phyloP scores from a whole-genome alignment of 176 grass and related monocot genomes.

The Hyparrhenia diplandra region DNA sequence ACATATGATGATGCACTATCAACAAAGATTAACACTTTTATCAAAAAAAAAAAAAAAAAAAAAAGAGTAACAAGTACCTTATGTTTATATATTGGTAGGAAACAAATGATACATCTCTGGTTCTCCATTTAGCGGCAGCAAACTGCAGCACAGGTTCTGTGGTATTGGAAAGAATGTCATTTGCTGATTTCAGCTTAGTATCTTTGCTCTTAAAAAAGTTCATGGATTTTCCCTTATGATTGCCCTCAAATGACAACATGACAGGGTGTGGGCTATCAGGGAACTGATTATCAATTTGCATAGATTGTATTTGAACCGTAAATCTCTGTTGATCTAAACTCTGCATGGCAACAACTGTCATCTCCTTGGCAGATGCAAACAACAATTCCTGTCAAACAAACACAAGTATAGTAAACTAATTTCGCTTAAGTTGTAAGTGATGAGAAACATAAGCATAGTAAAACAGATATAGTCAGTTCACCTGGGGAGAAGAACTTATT shows the following conservation, averaged over 20 bases:
- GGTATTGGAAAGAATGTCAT: constrained; percentile 36
- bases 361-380: constrained; percentile 86
- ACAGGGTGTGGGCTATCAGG: constrained; percentile 83
- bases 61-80: constrained; percentile 47
- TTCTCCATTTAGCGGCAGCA: constrained; percentile 79
- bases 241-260: constrained; percentile 79
- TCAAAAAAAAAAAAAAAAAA: too few relatives aligned
- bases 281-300: constrained; percentile 99
- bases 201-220: constrained; percentile 74
- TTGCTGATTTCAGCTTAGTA: constrained; percentile 50
- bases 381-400: constrained; percentile 74
- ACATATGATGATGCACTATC: constrained; percentile 4
- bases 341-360: constrained; percentile 71
- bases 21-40: too few relatives aligned
- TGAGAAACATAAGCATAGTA: constrained; percentile 24
- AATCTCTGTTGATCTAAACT: constrained; percentile 84
- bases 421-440: neutral
- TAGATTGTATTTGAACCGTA: constrained; percentile 60
- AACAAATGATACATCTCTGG: constrained; percentile 67
- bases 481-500: constrained; percentile 91
- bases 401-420: constrained; percentile 23
- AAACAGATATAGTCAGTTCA: constrained; percentile 31
- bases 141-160: constrained; percentile 55
- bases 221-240: constrained; percentile 51
- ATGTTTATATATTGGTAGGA: constrained; percentile 83